Evolutionary conservation across 2,329 filamentous ascomycete species (phyloP).

Genomic region (Coniochaeta sp.): DNA sequence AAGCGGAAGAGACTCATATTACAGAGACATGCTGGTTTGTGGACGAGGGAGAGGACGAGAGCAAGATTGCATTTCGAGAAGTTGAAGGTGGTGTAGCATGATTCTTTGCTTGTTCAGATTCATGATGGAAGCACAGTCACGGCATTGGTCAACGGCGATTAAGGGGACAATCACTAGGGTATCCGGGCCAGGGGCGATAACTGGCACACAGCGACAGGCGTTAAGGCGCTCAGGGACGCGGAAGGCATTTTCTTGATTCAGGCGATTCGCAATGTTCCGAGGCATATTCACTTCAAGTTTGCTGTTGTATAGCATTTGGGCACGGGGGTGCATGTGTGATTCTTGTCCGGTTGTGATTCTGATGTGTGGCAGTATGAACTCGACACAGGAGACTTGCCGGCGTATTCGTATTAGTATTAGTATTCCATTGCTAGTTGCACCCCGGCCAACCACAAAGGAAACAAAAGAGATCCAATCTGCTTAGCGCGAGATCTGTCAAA

Average conservation of each 20-base stretch:
- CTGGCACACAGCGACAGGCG: conserved; percentile 9
- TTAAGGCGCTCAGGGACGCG: conserved; percentile 3
- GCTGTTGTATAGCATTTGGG: not conserved
- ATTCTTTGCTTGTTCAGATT: not conserved
- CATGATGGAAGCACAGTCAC: not conserved
- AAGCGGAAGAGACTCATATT: not conserved
- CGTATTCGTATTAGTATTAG: not conserved
- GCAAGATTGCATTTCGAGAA: not conserved
- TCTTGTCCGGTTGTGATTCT: not conserved
- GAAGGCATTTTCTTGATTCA: conserved; percentile 2
- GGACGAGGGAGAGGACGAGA: not conserved
- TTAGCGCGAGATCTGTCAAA: not conserved
- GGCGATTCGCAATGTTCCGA: not conserved
- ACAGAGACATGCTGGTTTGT: not conserved
- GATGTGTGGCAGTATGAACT: too few relatives aligned
- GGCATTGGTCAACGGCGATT: not conserved
- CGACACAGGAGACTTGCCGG: not conserved
- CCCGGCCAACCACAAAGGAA: not conserved
- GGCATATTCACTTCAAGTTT: not conserved
- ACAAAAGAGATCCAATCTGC: not conserved
- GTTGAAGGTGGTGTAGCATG: not conserved
- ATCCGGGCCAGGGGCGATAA: not conserved
- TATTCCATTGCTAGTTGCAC: too few relatives aligned
- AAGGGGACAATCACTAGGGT: not conserved
- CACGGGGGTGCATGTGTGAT: not conserved